Percentiles rank a stretch among this genome's conserved stretches.
These are phyloP conservation scores for Diplogelasinospora grovesii DNA, from an alignment of 495 filamentous ascomycete genomes.

Conservation along the genomic window DNA sequence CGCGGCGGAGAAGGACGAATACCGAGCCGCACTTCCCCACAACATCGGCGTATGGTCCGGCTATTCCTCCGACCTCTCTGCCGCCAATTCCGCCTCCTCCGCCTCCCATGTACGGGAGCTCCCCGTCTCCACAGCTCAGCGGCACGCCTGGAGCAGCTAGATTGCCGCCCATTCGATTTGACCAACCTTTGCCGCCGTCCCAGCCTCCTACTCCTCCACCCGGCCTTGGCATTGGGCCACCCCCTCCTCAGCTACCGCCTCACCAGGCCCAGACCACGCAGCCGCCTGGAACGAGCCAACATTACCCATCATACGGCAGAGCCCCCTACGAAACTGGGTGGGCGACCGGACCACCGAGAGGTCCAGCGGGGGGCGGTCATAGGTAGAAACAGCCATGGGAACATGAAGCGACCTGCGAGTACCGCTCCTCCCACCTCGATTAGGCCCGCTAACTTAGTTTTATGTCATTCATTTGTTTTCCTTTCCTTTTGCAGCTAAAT, in stretches of 20 bases:
- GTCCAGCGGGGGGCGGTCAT: slow-evolving; percentile 20
- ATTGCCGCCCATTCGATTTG: slow-evolving; percentile 39
- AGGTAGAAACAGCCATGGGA: slow-evolving; percentile 12
- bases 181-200: slow-evolving; percentile 25
- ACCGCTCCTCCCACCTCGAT: neutral
- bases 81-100: slow-evolving; percentile 28
- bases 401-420: neutral
- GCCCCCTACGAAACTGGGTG: slow-evolving; percentile 39
- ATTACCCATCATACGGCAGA: slow-evolving; percentile 24
- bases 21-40: slow-evolving; percentile 33
- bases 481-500: slow-evolving; percentile 10
- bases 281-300: slow-evolving; percentile 1
- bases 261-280: slow-evolving; percentile 18
- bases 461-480: slow-evolving; percentile 9
- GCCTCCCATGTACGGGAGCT: slow-evolving; percentile 21
- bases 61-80: slow-evolving; percentile 24
- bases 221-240: slow-evolving; percentile 13
- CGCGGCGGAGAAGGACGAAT: slow-evolving; percentile 39
- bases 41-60: slow-evolving; percentile 29
- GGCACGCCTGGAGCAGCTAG: slow-evolving; percentile 30
- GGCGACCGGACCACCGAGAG: slow-evolving; percentile 32
- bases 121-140: slow-evolving; percentile 36
- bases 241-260: slow-evolving; percentile 19
- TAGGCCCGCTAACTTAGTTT: slow-evolving; percentile 9
- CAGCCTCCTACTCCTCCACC: slow-evolving; percentile 25